Percentiles rank a stretch among this genome's conserved stretches.
Conservation (phyloP, 2,329 filamentous ascomycete species). For the Penicillium sp. region DNA sequence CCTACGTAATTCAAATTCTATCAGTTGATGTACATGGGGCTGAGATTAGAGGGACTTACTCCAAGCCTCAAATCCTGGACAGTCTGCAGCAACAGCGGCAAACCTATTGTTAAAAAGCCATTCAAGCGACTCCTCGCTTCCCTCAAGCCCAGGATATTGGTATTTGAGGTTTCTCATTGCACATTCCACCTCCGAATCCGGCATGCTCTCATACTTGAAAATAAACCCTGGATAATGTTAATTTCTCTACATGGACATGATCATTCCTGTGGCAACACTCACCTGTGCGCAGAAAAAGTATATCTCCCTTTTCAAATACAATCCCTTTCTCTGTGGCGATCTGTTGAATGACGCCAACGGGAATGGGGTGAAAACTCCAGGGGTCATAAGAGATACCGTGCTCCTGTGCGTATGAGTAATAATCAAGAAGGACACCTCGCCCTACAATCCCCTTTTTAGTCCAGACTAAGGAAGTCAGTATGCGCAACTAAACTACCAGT, state of each 20-base stretch:
- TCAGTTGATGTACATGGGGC: no score
- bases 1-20: no score
- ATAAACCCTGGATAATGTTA: no score
- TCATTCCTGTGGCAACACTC: slow-evolving; percentile 32
- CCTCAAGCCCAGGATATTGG: slow-evolving; percentile 45
- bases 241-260: no score
- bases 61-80: slow-evolving; percentile 1
- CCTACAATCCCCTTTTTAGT: slow-evolving; percentile 48
- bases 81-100: slow-evolving; percentile 54
- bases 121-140: slow-evolving; percentile 19
- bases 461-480: no score
- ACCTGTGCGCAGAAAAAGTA: slow-evolving; percentile 55
- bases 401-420: slow-evolving; percentile 39
- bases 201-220: no score
- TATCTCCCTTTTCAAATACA: slow-evolving; percentile 48
- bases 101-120: slow-evolving; percentile 58
- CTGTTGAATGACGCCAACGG: slow-evolving; percentile 40
- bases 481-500: no score
- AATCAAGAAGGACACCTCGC: slow-evolving; percentile 60
- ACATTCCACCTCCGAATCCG: neutral
- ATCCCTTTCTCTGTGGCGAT: slow-evolving; percentile 46
- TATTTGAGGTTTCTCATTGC: slow-evolving; percentile 15
- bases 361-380: slow-evolving; percentile 42
- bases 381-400: slow-evolving; percentile 31
- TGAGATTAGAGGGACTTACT: no score